Percentiles rank a stretch among this genome's conserved stretches.
Conservation (phyloP, 1,284 basidiomycete genomes). For the Cutaneotrichosporon sp. region DNA sequence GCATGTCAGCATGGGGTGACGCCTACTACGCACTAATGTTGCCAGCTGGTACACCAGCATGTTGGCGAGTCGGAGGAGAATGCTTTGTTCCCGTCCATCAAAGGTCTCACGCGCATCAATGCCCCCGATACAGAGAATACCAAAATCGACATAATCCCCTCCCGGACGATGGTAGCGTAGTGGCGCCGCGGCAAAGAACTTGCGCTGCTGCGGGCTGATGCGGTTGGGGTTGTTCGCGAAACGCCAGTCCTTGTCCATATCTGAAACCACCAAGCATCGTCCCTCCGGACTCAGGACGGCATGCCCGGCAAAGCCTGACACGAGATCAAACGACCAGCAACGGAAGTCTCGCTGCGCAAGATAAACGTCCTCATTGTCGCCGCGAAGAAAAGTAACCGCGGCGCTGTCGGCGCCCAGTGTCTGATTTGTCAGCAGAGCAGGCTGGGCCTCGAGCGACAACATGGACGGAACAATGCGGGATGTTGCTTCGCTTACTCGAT, state of each 20-base stretch:
- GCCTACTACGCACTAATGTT: conserved; percentile 26
- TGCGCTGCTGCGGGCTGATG: not conserved
- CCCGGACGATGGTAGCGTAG: conserved; percentile 26
- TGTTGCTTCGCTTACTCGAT: too few species aligned
- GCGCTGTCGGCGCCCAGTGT: conserved; percentile 15
- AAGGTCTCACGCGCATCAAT: conserved; percentile 28
- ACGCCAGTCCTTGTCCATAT: conserved; percentile 38
- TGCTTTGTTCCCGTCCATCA: conserved; percentile 25
- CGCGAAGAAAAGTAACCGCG: conserved; percentile 14
- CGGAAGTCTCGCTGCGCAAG: not conserved
- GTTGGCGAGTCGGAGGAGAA: conserved; percentile 38
- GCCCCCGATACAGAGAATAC: conserved; percentile 31
- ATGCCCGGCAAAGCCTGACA: conserved; percentile 16
- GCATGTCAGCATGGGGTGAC: not conserved
- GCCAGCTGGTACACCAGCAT: conserved; percentile 45
- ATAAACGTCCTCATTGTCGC: conserved; percentile 11
- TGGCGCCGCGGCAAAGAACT: conserved; percentile 38
- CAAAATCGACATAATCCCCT: conserved; percentile 32
- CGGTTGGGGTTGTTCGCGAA: conserved; percentile 27
- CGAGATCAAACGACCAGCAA: not conserved
- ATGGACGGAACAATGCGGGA: too few species aligned
- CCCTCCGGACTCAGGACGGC: conserved; percentile 10
- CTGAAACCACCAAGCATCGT: conserved; percentile 27
- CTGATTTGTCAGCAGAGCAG: conserved; percentile 10
- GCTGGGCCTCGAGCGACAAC: too few species aligned